These are phyloP conservation scores for Papiliotrema laurentii DNA, from an alignment of 1,284 basidiomycete genomes.

Conservation along the genomic window DNA sequence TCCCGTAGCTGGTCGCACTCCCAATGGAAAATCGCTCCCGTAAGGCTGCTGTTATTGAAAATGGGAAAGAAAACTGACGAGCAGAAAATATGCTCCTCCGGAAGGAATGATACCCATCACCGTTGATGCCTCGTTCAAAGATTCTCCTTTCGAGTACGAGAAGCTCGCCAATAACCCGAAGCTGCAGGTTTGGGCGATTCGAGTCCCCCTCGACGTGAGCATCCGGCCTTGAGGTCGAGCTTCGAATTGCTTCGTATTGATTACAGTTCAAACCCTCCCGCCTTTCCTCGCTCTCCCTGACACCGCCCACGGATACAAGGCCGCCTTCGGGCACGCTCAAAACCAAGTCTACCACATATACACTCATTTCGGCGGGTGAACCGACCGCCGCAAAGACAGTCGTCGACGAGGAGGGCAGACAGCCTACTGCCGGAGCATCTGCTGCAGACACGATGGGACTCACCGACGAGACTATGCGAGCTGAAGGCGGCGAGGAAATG, in stretches of 20 bases:
- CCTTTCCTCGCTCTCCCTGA: slow-evolving; percentile 20
- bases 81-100: slow-evolving; percentile 38
- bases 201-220: slow-evolving; percentile 41
- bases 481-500: slow-evolving; percentile 42
- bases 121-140: slow-evolving; percentile 19
- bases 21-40: slow-evolving; percentile 11
- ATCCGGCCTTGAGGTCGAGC: not conserved
- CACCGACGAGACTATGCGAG: slow-evolving; percentile 16
- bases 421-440: slow-evolving; percentile 27
- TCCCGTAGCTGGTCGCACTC: not conserved
- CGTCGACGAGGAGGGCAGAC: slow-evolving; percentile 25
- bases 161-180: slow-evolving; percentile 27
- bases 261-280: slow-evolving; percentile 38
- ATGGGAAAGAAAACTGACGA: not conserved
- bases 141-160: slow-evolving; percentile 42
- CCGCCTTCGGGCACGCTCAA: slow-evolving; percentile 10
- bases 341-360: slow-evolving; percentile 28
- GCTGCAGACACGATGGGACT: slow-evolving; percentile 27
- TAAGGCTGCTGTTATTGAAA: slow-evolving; percentile 2
- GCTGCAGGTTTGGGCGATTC: slow-evolving; percentile 45
- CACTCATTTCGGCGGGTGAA: slow-evolving; percentile 19
- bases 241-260: not conserved
- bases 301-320: not conserved
- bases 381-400: slow-evolving; percentile 8
- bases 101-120: slow-evolving; percentile 31